Percentiles rank a stretch among this genome's conserved stretches.
These are phyloP conservation scores for Schoenoplectus triqueter DNA, from an alignment of 202 grass and related monocot genomes.

Conservation along the genomic window DNA sequence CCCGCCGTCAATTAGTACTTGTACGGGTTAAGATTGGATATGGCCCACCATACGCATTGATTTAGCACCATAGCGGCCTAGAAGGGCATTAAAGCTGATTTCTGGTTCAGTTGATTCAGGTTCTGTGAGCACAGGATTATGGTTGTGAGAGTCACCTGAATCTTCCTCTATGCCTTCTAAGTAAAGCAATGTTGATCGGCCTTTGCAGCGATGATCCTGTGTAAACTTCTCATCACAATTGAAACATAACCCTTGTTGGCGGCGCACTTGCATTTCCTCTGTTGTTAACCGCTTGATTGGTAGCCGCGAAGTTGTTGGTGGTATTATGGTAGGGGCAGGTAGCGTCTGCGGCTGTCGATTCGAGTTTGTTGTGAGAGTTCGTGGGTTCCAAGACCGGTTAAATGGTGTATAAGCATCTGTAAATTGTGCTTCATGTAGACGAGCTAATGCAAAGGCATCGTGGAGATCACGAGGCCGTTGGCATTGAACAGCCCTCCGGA, in stretches of 20 bases:
- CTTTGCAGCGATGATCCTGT: slow-evolving; percentile 1
- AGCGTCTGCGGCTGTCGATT: not conserved
- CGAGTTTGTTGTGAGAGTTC: not conserved
- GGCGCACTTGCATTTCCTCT: slow-evolving; percentile 15
- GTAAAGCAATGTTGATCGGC: slow-evolving; percentile 14
- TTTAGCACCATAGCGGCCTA: not conserved
- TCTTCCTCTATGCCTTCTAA: slow-evolving; percentile 8
- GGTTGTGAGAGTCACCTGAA: not conserved
- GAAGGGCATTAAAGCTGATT: slow-evolving; percentile 15
- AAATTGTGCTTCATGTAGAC: not conserved
- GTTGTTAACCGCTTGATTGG: not conserved
- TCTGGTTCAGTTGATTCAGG: not conserved
- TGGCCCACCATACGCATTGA: not conserved
- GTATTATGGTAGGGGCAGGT: not conserved
- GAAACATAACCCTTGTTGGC: not conserved
- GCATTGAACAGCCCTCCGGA: not conserved
- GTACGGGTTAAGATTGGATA: not conserved
- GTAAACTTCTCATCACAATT: slow-evolving; percentile 26
- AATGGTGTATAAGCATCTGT: not conserved
- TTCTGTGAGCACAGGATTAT: not conserved
- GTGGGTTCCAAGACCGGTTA: not conserved
- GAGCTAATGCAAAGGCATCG: not conserved
- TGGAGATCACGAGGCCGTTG: not conserved
- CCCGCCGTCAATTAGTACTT: not conserved
- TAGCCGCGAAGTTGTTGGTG: not conserved